Evolutionary conservation across 331 rosid species (phyloP).

Genomic region (Erythrophleum ivorense): DNA sequence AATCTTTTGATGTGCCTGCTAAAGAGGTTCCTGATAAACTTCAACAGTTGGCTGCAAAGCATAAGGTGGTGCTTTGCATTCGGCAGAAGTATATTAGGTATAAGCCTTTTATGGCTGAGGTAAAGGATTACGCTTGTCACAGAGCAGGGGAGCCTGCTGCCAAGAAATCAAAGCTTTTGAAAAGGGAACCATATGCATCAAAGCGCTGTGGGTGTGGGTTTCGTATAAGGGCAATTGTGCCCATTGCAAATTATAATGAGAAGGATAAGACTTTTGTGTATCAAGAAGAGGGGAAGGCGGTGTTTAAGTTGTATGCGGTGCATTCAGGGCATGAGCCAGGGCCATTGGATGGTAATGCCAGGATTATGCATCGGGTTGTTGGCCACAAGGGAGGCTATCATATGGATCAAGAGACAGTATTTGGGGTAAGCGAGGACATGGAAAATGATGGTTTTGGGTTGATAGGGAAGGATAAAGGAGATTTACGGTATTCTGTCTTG

Average conservation of each 20-base stretch:
- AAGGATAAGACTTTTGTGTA: constrained; percentile 97
- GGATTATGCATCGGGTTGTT: constrained; percentile 96
- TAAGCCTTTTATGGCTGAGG: constrained; percentile 99
- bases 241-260: constrained; percentile 89
- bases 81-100: constrained; percentile 98
- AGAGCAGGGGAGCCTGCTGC: constrained; percentile 95
- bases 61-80: constrained; percentile 94
- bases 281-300: constrained; percentile 93
- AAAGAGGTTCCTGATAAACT: constrained; percentile 83
- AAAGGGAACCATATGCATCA: constrained; percentile 96
- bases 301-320: constrained; percentile 91
- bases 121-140: constrained; percentile 98
- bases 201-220: constrained; percentile 98
- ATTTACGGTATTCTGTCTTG: constrained; percentile 74
- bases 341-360: constrained; percentile 94
- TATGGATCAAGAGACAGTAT: constrained; percentile 90
- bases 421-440: constrained; percentile 94
- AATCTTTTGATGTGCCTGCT: constrained; percentile 91
- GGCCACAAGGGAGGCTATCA: constrained; percentile 85
- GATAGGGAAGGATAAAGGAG: constrained; percentile 87
- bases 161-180: constrained; percentile 77
- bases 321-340: constrained; percentile 99
- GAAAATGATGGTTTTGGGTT: constrained; percentile 80
- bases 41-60: constrained; percentile 93
- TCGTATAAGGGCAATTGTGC: constrained; percentile 96